Conservation (phyloP, 1,284 basidiomycete genomes). For the Papiliotrema terrestris region DNA sequence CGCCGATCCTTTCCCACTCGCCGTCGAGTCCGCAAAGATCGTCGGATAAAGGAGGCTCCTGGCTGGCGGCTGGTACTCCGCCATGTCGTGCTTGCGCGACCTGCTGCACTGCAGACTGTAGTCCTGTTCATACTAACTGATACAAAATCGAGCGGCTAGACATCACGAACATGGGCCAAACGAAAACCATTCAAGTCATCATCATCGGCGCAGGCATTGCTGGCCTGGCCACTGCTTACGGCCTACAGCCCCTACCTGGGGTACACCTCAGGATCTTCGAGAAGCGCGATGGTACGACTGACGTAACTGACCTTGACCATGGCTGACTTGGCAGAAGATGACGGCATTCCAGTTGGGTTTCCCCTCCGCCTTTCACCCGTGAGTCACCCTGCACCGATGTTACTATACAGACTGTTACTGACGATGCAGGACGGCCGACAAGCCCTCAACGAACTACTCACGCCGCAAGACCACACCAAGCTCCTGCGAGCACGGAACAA, state of each 20-base stretch:
- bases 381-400: background rate
- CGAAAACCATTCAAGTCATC: constrained; percentile 4
- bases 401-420: background rate
- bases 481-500: constrained; percentile 1
- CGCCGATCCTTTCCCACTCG: no score
- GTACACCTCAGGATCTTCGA: constrained; percentile 17
- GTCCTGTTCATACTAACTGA: background rate
- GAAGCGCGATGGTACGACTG: constrained; percentile 14
- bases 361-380: constrained; percentile 24
- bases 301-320: background rate
- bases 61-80: background rate
- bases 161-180: background rate
- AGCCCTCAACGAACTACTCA: constrained; percentile 9
- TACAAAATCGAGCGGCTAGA: background rate
- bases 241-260: constrained; percentile 5
- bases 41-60: background rate
- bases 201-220: constrained; percentile 28
- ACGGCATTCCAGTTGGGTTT: constrained; percentile 10
- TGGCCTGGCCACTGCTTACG: constrained; percentile 20
- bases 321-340: constrained; percentile 4
- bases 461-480: constrained; percentile 1
- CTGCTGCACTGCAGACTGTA: background rate
- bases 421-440: constrained; percentile 9
- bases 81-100: background rate
- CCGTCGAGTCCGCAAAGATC: background rate